Evolutionary conservation across 1,139 yeast species (phyloP), one percentile per base, ranked within the genome.

Genomic region (Suhomyces terraborum): DNA sequence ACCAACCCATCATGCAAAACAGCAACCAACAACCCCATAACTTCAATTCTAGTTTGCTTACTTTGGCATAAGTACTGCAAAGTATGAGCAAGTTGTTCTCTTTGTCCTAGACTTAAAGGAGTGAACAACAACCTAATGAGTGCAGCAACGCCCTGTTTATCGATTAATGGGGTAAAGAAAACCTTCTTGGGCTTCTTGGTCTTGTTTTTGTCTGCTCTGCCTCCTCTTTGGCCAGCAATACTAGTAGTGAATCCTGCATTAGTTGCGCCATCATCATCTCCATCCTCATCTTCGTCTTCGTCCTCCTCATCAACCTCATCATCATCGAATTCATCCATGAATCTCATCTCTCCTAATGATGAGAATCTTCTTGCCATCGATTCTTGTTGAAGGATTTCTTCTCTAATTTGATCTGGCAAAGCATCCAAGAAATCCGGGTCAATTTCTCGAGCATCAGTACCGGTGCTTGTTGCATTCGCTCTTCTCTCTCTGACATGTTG

Each of bases 351-450:
- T 14, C 59, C 62, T 35, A 59, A 50, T 4, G 57, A 54, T 1
- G 72, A 58, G 45, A 60, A 67, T 32, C 77, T 57, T 28, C 78
- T 53, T 2, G 78, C 75, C 50, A 77, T 67, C 0, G 75, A 72
- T 51, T 87, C 94, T 44, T 84, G 88, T 29, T 79, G 84, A 32
- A 86, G 61, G 32, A 88, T 80, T 52, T 87, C 95, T 25, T 80
- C 80, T 22, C 96, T 69, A 28, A 89, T 75, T 39, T 71, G 79
- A 6, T 80, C 86, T 0, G 97, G 96, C 14, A 89, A 71, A 0
- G 95, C 94, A 31, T 84, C 81, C 51, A 89, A 69, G 59, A 89
- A 89, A 35, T 84, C 93, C 1, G 89, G 87, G 54, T 85, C 95
- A 42, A 88, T 77, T 53, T 85, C 95, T 33, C 89, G 72, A 4